Conservation (phyloP, 495 filamentous ascomycete genomes). For the Neurospora tetrasperma region DNA sequence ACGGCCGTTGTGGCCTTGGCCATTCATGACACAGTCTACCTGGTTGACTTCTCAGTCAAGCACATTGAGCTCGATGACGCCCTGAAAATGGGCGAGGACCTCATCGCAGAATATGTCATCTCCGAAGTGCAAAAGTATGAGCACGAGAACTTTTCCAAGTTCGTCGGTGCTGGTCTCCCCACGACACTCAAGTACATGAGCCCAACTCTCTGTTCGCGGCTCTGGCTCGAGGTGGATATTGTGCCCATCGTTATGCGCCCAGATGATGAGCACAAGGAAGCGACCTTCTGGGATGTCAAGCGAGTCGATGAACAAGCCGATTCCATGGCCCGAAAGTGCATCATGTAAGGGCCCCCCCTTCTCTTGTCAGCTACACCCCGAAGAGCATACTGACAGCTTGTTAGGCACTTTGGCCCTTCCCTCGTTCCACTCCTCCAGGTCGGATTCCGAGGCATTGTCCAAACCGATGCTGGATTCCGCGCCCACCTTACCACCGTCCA, state of each 20-base stretch:
- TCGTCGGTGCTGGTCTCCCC: constrained; percentile 54
- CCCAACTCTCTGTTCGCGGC: constrained; percentile 55
- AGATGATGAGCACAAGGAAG: constrained; percentile 34
- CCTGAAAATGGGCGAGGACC: constrained; percentile 27
- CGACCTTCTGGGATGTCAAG: constrained; percentile 42
- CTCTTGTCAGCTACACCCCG: neutral
- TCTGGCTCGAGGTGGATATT: constrained; percentile 74
- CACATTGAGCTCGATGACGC: constrained; percentile 32
- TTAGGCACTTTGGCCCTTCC: constrained; percentile 66
- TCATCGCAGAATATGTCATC: constrained; percentile 46
- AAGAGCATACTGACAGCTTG: neutral
- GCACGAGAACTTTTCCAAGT: constrained; percentile 53
- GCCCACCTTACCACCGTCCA: constrained; percentile 50
- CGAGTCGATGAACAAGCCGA: constrained; percentile 76
- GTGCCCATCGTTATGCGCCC: constrained; percentile 51
- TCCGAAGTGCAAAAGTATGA: constrained; percentile 45
- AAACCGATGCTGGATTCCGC: constrained; percentile 59
- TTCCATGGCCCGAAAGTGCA: constrained; percentile 73
- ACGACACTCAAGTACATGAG: constrained; percentile 38
- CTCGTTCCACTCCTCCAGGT: constrained; percentile 65
- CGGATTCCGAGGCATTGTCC: constrained; percentile 61
- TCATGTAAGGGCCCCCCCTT: constrained; percentile 37
- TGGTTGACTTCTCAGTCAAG: constrained; percentile 62
- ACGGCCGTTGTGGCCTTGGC: constrained; percentile 52
- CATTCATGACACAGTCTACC: constrained; percentile 68